These are phyloP conservation scores for Fusarium pseudonygamai DNA, from an alignment of 2,329 filamentous ascomycete species.

Conservation along the genomic window DNA sequence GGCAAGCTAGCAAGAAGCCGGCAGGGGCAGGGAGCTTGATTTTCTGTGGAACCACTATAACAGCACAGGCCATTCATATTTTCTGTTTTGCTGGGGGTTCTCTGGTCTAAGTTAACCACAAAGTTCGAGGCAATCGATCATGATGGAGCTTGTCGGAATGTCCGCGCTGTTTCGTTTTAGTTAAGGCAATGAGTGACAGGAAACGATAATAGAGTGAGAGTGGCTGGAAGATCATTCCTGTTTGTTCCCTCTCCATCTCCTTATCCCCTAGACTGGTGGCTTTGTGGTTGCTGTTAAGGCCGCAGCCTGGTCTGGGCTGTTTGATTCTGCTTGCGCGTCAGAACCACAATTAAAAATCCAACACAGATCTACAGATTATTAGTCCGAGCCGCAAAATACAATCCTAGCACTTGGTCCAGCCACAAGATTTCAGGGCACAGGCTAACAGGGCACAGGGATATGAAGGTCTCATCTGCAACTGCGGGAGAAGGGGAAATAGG, in stretches of 20 bases:
- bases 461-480: background rate
- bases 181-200: background rate
- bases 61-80: background rate
- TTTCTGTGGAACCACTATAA: constrained; percentile 8
- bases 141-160: background rate
- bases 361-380: constrained; percentile 28
- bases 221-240: constrained; percentile 1
- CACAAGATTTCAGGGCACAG: constrained; percentile 1
- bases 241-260: background rate
- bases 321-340: constrained; percentile 32
- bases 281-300: constrained; percentile 1
- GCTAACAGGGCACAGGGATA: background rate
- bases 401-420: constrained; percentile 1
- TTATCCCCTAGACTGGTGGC: background rate
- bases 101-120: background rate
- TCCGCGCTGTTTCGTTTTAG: background rate
- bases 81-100: background rate
- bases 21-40: background rate
- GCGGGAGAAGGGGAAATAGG: background rate
- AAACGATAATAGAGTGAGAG: background rate
- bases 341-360: constrained; percentile 22
- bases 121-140: constrained; percentile 4
- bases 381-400: constrained; percentile 25
- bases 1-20: background rate
- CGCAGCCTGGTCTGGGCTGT: constrained; percentile 19